Evolutionary conservation across 768 basidiomycete species (phyloP).

Genomic region (Ramaria rubella): DNA sequence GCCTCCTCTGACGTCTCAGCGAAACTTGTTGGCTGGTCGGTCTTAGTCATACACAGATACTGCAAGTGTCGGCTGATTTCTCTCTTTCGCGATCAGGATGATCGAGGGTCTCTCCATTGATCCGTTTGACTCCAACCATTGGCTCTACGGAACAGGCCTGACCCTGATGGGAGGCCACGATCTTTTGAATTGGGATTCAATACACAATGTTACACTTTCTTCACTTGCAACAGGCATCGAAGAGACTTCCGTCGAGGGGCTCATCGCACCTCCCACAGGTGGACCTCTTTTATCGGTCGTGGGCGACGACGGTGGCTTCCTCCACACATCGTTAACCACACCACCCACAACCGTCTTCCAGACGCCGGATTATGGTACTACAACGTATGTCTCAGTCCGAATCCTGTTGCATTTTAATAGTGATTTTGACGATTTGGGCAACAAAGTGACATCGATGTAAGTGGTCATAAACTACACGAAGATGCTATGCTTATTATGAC

Average conservation of each 20-base stretch:
- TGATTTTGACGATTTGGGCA: background rate
- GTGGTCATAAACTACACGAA: no score
- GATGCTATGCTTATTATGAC: no score
- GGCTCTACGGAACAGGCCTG: conserved; percentile 64
- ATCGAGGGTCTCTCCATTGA: conserved; percentile 40
- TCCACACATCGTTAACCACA: conserved; percentile 36
- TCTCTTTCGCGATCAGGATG: background rate
- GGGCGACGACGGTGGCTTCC: conserved; percentile 48
- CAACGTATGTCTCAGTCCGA: background rate
- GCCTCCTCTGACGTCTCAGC: conserved; percentile 13
- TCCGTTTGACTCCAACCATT: conserved; percentile 63
- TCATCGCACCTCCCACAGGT: conserved; percentile 59
- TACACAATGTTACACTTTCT: conserved; percentile 51
- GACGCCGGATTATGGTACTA: conserved; percentile 16
- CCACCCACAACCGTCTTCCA: conserved; percentile 35
- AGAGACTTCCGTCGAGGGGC: conserved; percentile 49
- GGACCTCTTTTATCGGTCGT: conserved; percentile 51
- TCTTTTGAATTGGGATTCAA: conserved; percentile 51
- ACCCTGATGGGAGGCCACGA: conserved; percentile 59
- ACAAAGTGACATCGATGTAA: conserved; percentile 7
- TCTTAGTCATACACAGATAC: background rate
- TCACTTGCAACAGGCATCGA: conserved; percentile 61
- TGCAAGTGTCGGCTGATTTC: background rate
- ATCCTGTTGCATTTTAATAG: background rate
- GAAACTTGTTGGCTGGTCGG: conserved; percentile 47